phyloP scores from a whole-genome alignment of 2,329 filamentous ascomycete genomes.

The Claviceps africana region DNA sequence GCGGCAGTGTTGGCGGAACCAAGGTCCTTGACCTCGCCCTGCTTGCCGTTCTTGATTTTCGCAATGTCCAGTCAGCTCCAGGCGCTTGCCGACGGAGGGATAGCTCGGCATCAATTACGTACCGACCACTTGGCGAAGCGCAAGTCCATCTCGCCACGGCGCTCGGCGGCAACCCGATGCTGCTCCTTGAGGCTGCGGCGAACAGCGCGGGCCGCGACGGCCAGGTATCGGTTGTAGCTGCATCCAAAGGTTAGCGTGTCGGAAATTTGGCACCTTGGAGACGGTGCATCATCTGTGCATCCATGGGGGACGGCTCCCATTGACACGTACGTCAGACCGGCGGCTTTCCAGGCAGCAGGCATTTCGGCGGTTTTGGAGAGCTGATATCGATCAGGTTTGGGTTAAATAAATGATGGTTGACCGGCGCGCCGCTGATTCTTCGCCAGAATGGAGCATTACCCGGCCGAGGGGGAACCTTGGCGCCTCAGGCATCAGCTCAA shows the following conservation, averaged over 20 bases:
- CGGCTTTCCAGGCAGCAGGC: conserved; percentile 96
- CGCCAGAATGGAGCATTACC: conserved; percentile 19
- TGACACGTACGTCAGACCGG: conserved; percentile 83
- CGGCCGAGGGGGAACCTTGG: conserved; percentile 12
- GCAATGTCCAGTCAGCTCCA: conserved; percentile 18
- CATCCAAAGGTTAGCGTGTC: conserved; percentile 1
- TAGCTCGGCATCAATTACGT: conserved; percentile 18
- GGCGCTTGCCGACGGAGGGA: neutral
- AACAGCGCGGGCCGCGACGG: conserved; percentile 85
- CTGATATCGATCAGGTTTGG: conserved; percentile 10
- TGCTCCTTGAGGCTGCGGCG: conserved; percentile 96
- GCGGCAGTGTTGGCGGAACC: conserved; percentile 37
- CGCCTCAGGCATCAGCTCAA: conserved; percentile 17
- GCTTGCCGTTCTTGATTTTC: conserved; percentile 83
- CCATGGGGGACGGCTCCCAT: conserved; percentile 13
- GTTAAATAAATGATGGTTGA: conserved; percentile 19
- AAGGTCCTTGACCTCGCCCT: conserved; percentile 70
- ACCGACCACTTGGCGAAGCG: conserved; percentile 94
- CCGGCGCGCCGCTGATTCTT: conserved; percentile 23
- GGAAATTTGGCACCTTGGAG: neutral
- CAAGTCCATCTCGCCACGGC: conserved; percentile 77
- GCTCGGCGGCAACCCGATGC: conserved; percentile 73
- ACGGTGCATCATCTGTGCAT: neutral
- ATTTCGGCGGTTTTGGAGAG: conserved; percentile 49
- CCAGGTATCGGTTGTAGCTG: conserved; percentile 99